Base-by-base conservation (phyloP, 1,284 basidiomycete genomes). In the Mycosarcoma mackinlayi region DNA sequence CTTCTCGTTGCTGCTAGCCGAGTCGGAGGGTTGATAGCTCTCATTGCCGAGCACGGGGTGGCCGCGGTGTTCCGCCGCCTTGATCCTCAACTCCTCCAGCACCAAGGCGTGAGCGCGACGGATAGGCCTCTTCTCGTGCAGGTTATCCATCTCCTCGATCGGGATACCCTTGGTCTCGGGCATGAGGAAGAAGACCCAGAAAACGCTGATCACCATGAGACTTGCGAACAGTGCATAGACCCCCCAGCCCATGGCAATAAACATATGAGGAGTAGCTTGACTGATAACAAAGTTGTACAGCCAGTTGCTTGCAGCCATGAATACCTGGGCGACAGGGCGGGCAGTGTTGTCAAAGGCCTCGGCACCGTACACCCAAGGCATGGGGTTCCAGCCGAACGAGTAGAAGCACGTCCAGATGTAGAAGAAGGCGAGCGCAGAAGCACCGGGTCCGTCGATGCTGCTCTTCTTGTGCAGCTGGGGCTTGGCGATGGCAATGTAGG, bases 301-400 rank as follows among this genome's bases (percentile, higher is more conserved):
- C 91, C 91, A 92, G 80, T 91, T 92, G 39, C 90, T 91, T 2
- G 91, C 89, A 1, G 91, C 92, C 18, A 90, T 89, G 23, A 93
- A 78, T 21, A 91, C 87, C 8, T 93, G 91, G 53, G 92, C 93
- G 77, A 89, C 89, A 63, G 91, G 89, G 75, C 92, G 86, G 83
- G 93, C 88, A 3, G 90, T 90, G 23, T 92, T 85, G 10, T 92
- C 90, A 83, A 94, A 93, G 23, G 94, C 89, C 83, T 92, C 91
- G 65, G 87, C 33, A 13, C 55, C 51, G 47, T 63, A 39, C 21
- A 77, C 68, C 75, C 75, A 78, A 1, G 76, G 75, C 19, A 71
- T 72, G 1, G 75, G 77, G 31, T 83, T 82, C 54, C 74, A 75
- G 3, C 73, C 68, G 23, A 62, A 52, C 14, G 61, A 60, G 44